Evolutionary conservation across 768 basidiomycete species (phyloP), one percentile per base, ranked within the genome.

Genomic region (Clitopilus passeckerianus): DNA sequence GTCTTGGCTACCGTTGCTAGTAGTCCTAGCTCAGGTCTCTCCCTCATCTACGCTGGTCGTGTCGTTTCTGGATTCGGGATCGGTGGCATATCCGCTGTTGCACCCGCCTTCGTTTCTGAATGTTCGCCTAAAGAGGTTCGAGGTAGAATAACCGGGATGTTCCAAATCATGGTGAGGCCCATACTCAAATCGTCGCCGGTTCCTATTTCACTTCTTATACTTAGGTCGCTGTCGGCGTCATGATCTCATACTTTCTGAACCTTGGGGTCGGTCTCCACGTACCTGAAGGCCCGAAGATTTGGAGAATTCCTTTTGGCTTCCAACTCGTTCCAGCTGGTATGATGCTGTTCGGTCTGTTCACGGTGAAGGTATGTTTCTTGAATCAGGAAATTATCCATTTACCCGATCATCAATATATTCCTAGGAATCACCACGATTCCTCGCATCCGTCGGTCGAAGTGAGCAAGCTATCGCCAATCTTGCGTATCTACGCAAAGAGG

Each of bases 111-210:
- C 67, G 91, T 94, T 20, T 87, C 89, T 10, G 93, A 95, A 70
- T 93, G 91, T 70, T 81, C 87, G 1, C 94, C 94, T 5, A 94
- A 93, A 68, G 80, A 91, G 18, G 89, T 92, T 5, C 87, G 93
- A 61, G 92, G 92, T 5, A 80, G 90, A 52, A 90, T 93, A 62
- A 93, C 90, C 70, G 27, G 27, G 27, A 3, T 30, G 27, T 30
- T 30, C 27, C 27, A 30, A 7, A 84, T 95, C 70, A 87, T 91
- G 83, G 91, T 82, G 33, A 20, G 72, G 46, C 7, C 15, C 66
- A 81, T 3, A 30, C 4, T 30, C 27, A 7, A 30, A 30, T 30
- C 27, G 7, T 30, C 7, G 4, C 7, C 27, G 27, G 7, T 30
- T 4, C 27, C 27, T 30, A 30, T 30, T 7, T 30, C 3, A 30